Evolutionary conservation across 768 basidiomycete species (phyloP).

Genomic region (Coprinopsis sp.): DNA sequence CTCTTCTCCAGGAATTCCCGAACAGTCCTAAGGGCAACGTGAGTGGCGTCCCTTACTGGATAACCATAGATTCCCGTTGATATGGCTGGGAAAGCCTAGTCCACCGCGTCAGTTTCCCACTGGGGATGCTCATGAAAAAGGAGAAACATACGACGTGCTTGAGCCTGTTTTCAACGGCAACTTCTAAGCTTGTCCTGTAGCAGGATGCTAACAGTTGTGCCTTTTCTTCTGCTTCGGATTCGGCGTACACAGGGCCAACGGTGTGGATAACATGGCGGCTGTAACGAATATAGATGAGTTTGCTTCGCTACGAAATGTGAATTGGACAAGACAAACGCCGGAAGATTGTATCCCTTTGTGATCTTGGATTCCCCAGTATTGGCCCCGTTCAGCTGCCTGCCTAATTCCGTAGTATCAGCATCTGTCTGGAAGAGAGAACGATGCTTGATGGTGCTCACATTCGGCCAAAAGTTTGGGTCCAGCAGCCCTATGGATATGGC

Average conservation of each 20-base stretch:
- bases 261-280: conserved; percentile 76
- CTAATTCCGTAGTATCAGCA: no score
- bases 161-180: conserved; percentile 56
- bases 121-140: background rate
- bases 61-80: conserved; percentile 80
- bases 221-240: conserved; percentile 34
- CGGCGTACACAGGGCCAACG: conserved; percentile 70
- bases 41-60: conserved; percentile 68
- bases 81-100: conserved; percentile 74
- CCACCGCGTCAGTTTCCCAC: background rate
- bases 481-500: conserved; percentile 76
- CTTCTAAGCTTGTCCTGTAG: conserved; percentile 57
- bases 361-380: conserved; percentile 74
- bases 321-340: conserved; percentile 50
- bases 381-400: conserved; percentile 61
- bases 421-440: no score
- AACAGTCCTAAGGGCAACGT: conserved; percentile 57
- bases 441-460: conserved; percentile 47
- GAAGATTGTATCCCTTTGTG: conserved; percentile 70
- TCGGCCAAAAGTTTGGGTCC: conserved; percentile 61
- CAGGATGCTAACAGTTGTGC: conserved; percentile 60
- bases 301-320: background rate
- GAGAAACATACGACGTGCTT: conserved; percentile 51
- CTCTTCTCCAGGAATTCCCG: conserved; percentile 55
- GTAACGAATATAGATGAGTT: conserved; percentile 3